A percentile compares a stretch with the other conserved stretches of the same genome.
Evolutionary conservation across 768 basidiomycete species (phyloP).

Genomic region (Tulasnella sp.): DNA sequence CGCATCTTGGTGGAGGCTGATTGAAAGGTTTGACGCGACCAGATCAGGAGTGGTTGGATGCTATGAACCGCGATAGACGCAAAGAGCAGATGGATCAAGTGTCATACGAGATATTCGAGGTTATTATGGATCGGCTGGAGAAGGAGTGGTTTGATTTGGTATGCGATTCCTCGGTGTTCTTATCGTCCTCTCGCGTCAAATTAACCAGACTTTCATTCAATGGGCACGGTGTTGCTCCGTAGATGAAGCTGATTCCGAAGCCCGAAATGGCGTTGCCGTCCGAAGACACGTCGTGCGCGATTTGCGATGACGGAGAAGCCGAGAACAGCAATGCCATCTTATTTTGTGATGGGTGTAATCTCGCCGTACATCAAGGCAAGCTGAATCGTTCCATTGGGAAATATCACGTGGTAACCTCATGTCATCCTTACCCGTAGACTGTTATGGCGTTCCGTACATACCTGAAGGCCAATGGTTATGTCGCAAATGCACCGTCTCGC

Average conservation of each 20-base stretch:
- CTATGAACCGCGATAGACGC: slow-evolving; percentile 67
- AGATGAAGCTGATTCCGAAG: slow-evolving; percentile 93
- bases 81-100: slow-evolving; percentile 60
- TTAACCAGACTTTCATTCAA: background rate
- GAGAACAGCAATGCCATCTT: slow-evolving; percentile 99
- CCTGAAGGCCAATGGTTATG: slow-evolving; percentile 99
- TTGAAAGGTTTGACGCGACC: background rate
- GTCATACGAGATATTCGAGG: slow-evolving; percentile 80
- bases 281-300: slow-evolving; percentile 91
- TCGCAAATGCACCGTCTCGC: slow-evolving; percentile 94
- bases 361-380: slow-evolving; percentile 96
- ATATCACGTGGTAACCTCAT: background rate
- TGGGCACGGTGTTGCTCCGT: background rate
- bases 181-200: background rate
- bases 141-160: slow-evolving; percentile 99
- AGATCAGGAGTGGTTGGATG: slow-evolving; percentile 95
- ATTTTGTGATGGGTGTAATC: slow-evolving; percentile 97
- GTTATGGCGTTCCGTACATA: slow-evolving; percentile 98
- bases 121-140: slow-evolving; percentile 94
- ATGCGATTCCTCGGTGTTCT: slow-evolving; percentile 16
- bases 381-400: background rate
- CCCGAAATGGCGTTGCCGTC: slow-evolving; percentile 75
- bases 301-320: slow-evolving; percentile 96
- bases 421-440: no score
- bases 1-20: slow-evolving; percentile 3